Conservation (phyloP, 2,329 filamentous ascomycete genomes). For the Xylaria multiplex region DNA sequence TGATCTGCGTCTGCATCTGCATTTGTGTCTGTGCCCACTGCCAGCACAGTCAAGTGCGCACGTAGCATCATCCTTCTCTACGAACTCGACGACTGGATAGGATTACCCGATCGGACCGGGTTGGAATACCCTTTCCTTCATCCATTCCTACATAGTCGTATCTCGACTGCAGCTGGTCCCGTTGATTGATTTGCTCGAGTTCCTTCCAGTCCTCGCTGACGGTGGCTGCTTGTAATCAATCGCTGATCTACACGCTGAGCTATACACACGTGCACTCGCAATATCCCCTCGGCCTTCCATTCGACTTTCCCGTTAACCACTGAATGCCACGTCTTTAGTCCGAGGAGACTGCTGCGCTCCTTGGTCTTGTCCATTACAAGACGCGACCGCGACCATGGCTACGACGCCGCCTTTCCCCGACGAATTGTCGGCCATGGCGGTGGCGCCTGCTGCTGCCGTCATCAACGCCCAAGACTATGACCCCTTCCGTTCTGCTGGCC, state of each 20-base stretch:
- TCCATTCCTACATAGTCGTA: conserved; percentile 1
- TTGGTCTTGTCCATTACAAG: conserved; percentile 34
- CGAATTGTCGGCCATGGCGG: conserved; percentile 52
- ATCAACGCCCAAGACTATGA: conserved; percentile 56
- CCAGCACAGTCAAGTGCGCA: conserved; percentile 1
- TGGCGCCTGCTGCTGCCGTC: conserved; percentile 53
- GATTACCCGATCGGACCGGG: conserved; percentile 10
- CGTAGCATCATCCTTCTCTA: conserved; percentile 24
- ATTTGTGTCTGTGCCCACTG: conserved; percentile 19
- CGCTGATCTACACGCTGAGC: background rate
- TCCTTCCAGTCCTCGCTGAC: conserved; percentile 15
- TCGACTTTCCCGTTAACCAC: conserved; percentile 32
- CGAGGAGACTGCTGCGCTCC: conserved; percentile 46
- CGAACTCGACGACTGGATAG: conserved; percentile 9
- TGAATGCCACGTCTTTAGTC: conserved; percentile 48
- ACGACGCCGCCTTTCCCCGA: conserved; percentile 37
- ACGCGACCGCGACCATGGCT: conserved; percentile 37
- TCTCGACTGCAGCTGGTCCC: conserved; percentile 11
- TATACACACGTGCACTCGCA: background rate
- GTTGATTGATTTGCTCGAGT: background rate
- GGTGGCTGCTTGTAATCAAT: conserved; percentile 21
- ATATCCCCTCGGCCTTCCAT: conserved; percentile 27
- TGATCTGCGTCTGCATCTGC: conserved; percentile 23
- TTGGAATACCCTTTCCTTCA: conserved; percentile 5
- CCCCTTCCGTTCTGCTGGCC: conserved; percentile 64